Evolutionary conservation across 1,139 yeast species (phyloP).

Genomic region (Candida pseudoviswanathii): DNA sequence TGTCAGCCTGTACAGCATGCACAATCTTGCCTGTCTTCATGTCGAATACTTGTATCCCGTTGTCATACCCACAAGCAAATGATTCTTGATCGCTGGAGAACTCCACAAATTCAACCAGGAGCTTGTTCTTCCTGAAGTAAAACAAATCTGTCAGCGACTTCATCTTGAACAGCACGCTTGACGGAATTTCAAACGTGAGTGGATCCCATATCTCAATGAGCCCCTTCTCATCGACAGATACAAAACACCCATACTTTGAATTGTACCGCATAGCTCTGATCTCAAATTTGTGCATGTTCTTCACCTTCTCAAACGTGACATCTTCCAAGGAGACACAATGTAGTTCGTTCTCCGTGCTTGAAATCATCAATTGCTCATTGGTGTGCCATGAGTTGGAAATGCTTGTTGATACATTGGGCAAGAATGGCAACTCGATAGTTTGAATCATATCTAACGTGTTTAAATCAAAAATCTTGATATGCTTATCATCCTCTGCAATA

Average conservation of each 20-base stretch:
- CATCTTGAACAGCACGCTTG: slow-evolving; percentile 31
- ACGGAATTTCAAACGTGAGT: slow-evolving; percentile 13
- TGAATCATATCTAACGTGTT: slow-evolving; percentile 43
- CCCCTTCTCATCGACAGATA: slow-evolving; percentile 42
- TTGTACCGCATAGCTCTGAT: slow-evolving; percentile 31
- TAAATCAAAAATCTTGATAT: slow-evolving; percentile 42
- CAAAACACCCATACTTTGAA: slow-evolving; percentile 28
- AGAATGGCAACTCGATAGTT: slow-evolving; percentile 25
- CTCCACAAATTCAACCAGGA: slow-evolving; percentile 1
- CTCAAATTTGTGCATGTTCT: slow-evolving; percentile 28
- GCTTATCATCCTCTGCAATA: slow-evolving; percentile 27
- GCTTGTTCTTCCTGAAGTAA: slow-evolving; percentile 28
- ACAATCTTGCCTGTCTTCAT: slow-evolving; percentile 6
- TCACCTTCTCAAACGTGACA: slow-evolving; percentile 15
- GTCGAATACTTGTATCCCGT: not conserved
- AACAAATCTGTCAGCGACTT: slow-evolving; percentile 48
- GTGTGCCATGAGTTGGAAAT: slow-evolving; percentile 23
- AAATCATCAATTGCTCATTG: slow-evolving; percentile 24
- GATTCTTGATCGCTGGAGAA: not conserved
- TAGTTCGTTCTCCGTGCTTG: slow-evolving; percentile 18
- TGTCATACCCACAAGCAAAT: slow-evolving; percentile 3
- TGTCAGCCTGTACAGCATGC: slow-evolving; percentile 6
- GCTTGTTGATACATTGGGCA: slow-evolving; percentile 20
- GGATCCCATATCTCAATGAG: slow-evolving; percentile 48
- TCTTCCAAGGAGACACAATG: slow-evolving; percentile 20